Base-by-base conservation (phyloP, 805 yeast genomes). In the Wickerhamiella siamensis region DNA sequence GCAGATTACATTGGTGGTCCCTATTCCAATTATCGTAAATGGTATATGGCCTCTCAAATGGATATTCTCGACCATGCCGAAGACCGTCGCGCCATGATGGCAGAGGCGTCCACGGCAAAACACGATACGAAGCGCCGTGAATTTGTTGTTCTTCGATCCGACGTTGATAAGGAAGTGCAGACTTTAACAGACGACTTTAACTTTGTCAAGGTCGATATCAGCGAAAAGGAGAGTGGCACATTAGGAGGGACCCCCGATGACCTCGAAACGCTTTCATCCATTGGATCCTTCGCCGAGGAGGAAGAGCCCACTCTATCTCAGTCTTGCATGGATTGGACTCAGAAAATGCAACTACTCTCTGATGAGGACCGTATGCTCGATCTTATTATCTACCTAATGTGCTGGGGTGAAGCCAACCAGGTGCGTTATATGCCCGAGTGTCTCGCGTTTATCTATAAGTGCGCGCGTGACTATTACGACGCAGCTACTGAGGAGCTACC, bases 351-450 rank as follows among this genome's bases (percentile, higher is more conserved):
- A 24, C 53, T 63, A 1, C 61, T 72, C 36, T 55, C 72, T 0
- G 67, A 79, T 1, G 62, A 65, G 21, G 82, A 77, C 42, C 68
- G 76, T 43, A 63, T 75, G 3, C 61, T 67, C 14, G 94, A 84
- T 47, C 49, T 84, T 15, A 74, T 82, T 0, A 59, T 84, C 5
- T 86, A 77, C 53, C 64, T 84, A 10, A 57, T 82, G 42, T 72
- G 83, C 47, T 84, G 95, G 95, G 93, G 94, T 1, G 95, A 84
- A 56, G 84, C 94, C 0, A 83, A 81, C 53, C 86, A 83, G 51
- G 56, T 84, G 2, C 67, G 95, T 47, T 84, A 81, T 52, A 77
- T 84, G 75, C 95, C 95, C 0, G 95, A 84, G 55, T 83, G 94
- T 51, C 56, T 84, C 18, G 83, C 93, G 47, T 84, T 86, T 50